phyloP scores from a whole-genome alignment of 345 rosid species.

The Salix dunnii region DNA sequence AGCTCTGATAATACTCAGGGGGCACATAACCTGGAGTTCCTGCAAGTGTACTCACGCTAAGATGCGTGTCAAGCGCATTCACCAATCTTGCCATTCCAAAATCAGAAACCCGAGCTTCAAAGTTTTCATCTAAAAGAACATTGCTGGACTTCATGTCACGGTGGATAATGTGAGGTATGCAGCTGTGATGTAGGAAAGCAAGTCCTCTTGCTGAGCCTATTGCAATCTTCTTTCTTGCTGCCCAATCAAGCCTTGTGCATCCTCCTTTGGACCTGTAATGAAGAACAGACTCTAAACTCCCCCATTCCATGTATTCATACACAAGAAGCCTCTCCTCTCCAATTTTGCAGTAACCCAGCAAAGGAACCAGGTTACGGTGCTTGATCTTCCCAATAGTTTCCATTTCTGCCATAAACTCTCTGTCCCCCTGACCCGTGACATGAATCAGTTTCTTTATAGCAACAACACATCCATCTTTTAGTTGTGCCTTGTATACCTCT shows the following conservation, averaged over 20 bases:
- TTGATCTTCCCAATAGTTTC: slow-evolving; percentile 97
- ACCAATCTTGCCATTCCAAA: slow-evolving; percentile 96
- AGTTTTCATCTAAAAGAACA: slow-evolving; percentile 83
- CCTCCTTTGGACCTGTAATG: slow-evolving; percentile 62
- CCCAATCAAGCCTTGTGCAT: slow-evolving; percentile 62
- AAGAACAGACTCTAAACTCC: slow-evolving; percentile 86
- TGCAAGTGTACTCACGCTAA: slow-evolving; percentile 93
- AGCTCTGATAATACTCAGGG: slow-evolving; percentile 95
- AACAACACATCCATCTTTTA: slow-evolving; percentile 66
- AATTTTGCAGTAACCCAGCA: slow-evolving; percentile 87
- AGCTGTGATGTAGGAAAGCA: slow-evolving; percentile 96
- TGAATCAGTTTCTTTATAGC: slow-evolving; percentile 91
- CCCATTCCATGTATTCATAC: slow-evolving; percentile 97
- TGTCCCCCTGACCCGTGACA: slow-evolving; percentile 89
- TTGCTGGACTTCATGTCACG: slow-evolving; percentile 98
- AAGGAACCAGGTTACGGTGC: slow-evolving; percentile 90
- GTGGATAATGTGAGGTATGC: slow-evolving; percentile 95
- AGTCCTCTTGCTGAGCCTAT: slow-evolving; percentile 94
- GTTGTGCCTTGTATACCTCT: slow-evolving; percentile 91
- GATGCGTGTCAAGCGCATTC: slow-evolving; percentile 88
- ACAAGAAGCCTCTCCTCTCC: slow-evolving; percentile 98
- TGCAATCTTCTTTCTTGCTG: slow-evolving; percentile 79
- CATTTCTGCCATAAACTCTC: slow-evolving; percentile 99
- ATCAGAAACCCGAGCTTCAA: slow-evolving; percentile 93
- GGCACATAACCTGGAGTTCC: slow-evolving; percentile 99